Conservation (phyloP, 2,329 filamentous ascomycete genomes). For the Diplodia intermedia region DNA sequence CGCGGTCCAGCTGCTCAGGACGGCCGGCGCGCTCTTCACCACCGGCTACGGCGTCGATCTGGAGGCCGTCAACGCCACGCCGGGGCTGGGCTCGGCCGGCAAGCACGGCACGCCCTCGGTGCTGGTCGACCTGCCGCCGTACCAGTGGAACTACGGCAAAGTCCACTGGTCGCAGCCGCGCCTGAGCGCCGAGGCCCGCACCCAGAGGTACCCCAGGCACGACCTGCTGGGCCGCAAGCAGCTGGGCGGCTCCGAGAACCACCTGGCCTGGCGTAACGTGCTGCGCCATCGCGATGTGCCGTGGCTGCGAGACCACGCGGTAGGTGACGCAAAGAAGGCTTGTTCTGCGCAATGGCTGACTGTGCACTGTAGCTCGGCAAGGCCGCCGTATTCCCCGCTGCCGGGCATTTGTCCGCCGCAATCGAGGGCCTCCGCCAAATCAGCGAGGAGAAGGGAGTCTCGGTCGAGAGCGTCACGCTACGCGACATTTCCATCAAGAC, state of each 20-base stretch:
- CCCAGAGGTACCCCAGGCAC: constrained; percentile 34
- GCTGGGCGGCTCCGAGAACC: constrained; percentile 41
- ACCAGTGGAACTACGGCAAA: constrained; percentile 39
- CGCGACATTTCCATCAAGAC: too few relatives aligned
- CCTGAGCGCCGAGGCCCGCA: constrained; percentile 35
- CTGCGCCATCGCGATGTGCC: constrained; percentile 49
- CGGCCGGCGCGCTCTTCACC: constrained; percentile 5
- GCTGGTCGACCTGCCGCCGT: constrained; percentile 40
- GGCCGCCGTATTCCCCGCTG: too few relatives aligned
- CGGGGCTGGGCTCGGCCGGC: constrained; percentile 28
- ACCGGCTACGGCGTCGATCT: neutral
- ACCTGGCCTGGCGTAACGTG: constrained; percentile 53
- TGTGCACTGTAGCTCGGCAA: too few relatives aligned
- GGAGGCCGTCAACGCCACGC: constrained; percentile 12
- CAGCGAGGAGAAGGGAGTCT: too few relatives aligned
- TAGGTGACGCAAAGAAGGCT: constrained; percentile 17
- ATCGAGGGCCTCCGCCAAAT: too few relatives aligned
- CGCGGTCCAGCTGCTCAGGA: neutral
- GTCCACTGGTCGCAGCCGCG: constrained; percentile 40
- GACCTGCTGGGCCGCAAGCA: constrained; percentile 39
- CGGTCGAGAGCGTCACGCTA: too few relatives aligned
- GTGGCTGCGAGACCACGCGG: constrained; percentile 56
- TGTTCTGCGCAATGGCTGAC: too few relatives aligned
- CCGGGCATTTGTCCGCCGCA: too few relatives aligned
- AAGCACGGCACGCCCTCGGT: neutral